Evolutionary conservation across 495 filamentous ascomycete species (phyloP).

Genomic region (Neurospora tetraspora): DNA sequence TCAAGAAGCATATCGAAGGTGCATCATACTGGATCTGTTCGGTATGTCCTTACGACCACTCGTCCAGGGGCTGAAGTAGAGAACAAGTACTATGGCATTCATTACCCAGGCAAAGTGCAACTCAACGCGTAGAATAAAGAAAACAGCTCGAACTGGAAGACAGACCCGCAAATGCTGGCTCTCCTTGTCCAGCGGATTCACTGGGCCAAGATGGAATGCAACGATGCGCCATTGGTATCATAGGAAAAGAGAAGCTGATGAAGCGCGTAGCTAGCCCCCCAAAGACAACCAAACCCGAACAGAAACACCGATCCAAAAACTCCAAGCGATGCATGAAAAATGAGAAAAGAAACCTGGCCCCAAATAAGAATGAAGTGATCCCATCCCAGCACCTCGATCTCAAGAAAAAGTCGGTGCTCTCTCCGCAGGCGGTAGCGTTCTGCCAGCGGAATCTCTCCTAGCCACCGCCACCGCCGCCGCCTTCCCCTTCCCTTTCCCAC

Average conservation of each 20-base stretch:
- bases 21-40: not conserved
- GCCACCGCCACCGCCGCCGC: slow-evolving; percentile 23
- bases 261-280: not conserved
- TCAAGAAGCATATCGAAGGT: not conserved
- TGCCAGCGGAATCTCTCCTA: slow-evolving; percentile 27
- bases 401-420: slow-evolving; percentile 21
- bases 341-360: not conserved
- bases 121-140: not conserved
- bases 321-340: slow-evolving; percentile 10
- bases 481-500: slow-evolving; percentile 32
- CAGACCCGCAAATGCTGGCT: not conserved
- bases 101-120: not conserved
- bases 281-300: not conserved
- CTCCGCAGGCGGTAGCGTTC: slow-evolving; percentile 30
- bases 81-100: not conserved
- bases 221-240: not conserved
- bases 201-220: not conserved
- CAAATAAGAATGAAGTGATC: not conserved
- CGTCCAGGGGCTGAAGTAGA: not conserved
- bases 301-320: slow-evolving; percentile 7
- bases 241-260: not conserved
- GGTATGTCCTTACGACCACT: not conserved
- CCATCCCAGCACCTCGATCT: not conserved
- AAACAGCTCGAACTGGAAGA: not conserved
- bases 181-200: not conserved